Percentiles rank a stretch among this genome's conserved stretches.
Evolutionary conservation across 352 stramenopile species (phyloP).

Genomic region (Phytophthora idaei): DNA sequence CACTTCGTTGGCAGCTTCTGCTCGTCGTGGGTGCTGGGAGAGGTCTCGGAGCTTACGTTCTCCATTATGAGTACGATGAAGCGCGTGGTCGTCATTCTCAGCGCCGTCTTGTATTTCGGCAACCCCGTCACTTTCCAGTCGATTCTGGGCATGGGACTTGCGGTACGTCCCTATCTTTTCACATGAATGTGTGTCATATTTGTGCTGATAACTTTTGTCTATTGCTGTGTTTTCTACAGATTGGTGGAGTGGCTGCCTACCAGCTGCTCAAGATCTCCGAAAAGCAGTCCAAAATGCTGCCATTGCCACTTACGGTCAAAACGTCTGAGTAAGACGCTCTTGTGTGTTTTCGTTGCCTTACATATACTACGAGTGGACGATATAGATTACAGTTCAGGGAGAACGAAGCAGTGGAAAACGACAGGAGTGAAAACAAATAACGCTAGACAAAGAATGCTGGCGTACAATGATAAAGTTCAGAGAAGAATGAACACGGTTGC

Average conservation of each 20-base stretch:
- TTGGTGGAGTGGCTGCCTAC: conserved; percentile 76
- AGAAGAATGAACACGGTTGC: conserved; percentile 19
- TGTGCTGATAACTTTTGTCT: conserved; percentile 6
- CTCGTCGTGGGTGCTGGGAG: conserved; percentile 80
- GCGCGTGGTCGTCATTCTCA: conserved; percentile 87
- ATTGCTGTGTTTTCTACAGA: conserved; percentile 25
- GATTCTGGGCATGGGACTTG: conserved; percentile 72
- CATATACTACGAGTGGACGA: conserved; percentile 34
- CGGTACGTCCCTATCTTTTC: conserved; percentile 33
- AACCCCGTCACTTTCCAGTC: conserved; percentile 79
- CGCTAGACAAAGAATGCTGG: conserved; percentile 9
- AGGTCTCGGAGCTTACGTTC: conserved; percentile 89
- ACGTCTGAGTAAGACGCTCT: conserved; percentile 28
- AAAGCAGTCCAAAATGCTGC: conserved; percentile 49
- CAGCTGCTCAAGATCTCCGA: conserved; percentile 79
- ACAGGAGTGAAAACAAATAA: conserved; percentile 16
- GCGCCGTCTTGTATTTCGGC: conserved; percentile 86
- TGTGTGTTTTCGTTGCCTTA: conserved; percentile 21
- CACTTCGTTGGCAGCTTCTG: conserved; percentile 85
- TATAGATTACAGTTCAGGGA: conserved; percentile 36
- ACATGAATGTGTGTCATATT: neutral
- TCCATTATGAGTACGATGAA: conserved; percentile 93
- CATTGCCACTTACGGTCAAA: conserved; percentile 61
- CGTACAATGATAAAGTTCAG: conserved; percentile 38
- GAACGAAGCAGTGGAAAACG: conserved; percentile 25